Percentiles rank a stretch among this genome's conserved stretches.
Evolutionary conservation across 2,329 filamentous ascomycete genomes (phyloP).

Genomic region (Fusarium pseudograminearum): DNA sequence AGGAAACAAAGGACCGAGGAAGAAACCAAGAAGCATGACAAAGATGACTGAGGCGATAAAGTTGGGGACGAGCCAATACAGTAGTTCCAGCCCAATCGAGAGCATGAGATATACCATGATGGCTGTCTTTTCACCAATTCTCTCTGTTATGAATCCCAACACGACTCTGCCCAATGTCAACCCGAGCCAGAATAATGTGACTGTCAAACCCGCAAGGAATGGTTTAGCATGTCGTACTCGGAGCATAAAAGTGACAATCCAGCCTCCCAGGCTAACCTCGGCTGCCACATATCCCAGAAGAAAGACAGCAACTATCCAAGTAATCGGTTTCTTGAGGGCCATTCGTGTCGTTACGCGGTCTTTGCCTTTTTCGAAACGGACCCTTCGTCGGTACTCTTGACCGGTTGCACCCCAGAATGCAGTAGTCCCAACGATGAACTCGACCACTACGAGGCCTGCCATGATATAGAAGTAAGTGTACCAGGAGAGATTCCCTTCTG

Average conservation of each 20-base stretch:
- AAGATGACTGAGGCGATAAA: constrained; percentile 80
- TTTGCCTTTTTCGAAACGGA: constrained; percentile 48
- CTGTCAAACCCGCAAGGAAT: constrained; percentile 80
- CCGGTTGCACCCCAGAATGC: constrained; percentile 75
- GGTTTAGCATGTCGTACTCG: constrained; percentile 74
- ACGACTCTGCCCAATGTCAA: constrained; percentile 79
- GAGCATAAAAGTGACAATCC: constrained; percentile 92
- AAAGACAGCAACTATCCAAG: constrained; percentile 81
- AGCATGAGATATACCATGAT: constrained; percentile 73
- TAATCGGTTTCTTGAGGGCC: constrained; percentile 65
- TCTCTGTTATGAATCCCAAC: constrained; percentile 80
- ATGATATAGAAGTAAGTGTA: constrained; percentile 82
- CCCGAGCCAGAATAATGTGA: constrained; percentile 87
- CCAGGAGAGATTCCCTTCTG: constrained; percentile 72
- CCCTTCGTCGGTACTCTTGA: constrained; percentile 59
- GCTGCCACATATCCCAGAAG: constrained; percentile 82
- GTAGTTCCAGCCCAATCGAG: constrained; percentile 72
- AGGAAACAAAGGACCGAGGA: constrained; percentile 83
- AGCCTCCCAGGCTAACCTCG: constrained; percentile 80
- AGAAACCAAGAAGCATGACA: constrained; percentile 80
- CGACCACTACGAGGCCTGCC: constrained; percentile 68
- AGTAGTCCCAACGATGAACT: constrained; percentile 62
- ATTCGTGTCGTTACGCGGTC: constrained; percentile 60
- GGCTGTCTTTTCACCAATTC: constrained; percentile 77
- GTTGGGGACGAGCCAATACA: constrained; percentile 85